phyloP scores from a whole-genome alignment of 352 stramenopile genomes.

The Phytopythium helicoides region DNA sequence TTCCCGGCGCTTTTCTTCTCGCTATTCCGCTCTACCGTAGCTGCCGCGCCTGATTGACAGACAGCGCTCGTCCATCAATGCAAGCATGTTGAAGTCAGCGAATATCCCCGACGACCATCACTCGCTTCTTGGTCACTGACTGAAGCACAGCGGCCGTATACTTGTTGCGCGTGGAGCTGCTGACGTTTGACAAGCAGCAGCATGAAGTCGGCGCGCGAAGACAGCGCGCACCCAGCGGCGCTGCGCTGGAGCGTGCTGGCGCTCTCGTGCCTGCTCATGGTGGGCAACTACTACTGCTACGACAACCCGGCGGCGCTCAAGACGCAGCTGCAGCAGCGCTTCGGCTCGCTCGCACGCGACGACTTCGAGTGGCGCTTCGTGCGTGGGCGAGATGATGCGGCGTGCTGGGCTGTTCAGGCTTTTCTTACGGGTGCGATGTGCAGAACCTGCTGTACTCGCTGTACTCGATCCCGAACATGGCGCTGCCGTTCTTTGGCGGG shows the following conservation, averaged over 20 bases:
- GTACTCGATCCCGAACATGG: conserved; percentile 92
- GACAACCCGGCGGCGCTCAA: conserved; percentile 89
- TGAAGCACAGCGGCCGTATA: too few species aligned
- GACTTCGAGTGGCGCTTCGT: conserved; percentile 86
- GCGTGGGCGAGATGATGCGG: conserved; percentile 7
- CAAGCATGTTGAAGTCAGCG: background rate
- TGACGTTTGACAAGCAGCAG: conserved; percentile 5
- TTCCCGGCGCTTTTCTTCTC: too few species aligned
- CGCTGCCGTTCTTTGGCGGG: conserved; percentile 92
- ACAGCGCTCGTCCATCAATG: too few species aligned
- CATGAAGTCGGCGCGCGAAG: conserved; percentile 7
- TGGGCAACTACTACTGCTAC: conserved; percentile 92
- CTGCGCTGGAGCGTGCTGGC: conserved; percentile 86
- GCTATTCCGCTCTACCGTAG: background rate
- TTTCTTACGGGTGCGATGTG: background rate
- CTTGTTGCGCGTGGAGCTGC: background rate
- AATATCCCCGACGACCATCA: too few species aligned
- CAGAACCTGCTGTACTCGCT: conserved; percentile 93
- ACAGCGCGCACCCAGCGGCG: conserved; percentile 45
- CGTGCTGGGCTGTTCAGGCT: background rate
- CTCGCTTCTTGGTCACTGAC: too few species aligned
- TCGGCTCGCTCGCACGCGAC: conserved; percentile 59
- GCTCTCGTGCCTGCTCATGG: conserved; percentile 86
- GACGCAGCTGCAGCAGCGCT: conserved; percentile 84
- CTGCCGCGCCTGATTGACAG: background rate